Evolutionary conservation across 306 rosid genomes (phyloP), one percentile per base, ranked within the genome.

Genomic region (Boehmeria nivea): DNA sequence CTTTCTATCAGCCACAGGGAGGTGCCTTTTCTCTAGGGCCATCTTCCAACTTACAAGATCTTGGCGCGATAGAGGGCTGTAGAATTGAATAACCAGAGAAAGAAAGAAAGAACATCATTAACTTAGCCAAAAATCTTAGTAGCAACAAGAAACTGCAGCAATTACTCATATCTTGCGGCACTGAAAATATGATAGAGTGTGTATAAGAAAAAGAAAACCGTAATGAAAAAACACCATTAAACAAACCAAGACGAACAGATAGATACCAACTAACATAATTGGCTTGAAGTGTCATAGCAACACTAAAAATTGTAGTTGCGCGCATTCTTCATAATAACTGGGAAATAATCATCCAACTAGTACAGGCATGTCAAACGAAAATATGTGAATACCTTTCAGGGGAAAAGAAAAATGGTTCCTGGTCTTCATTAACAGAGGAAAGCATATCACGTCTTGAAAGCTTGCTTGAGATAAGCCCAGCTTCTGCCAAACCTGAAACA

Each of bases 11-110:
- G 95, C 96, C 64, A 78, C 89, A n/a, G 94, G 99, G 60, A 93
- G 89, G 68, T 72, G 89, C 63, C 84, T 75, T 71, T 81, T 93
- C 71, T 93, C 99, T 17, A 93, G 73, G 71, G 94, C 80, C 95
- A 88, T 81, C 79, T 87, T 93, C 99, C 99, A 93, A 54, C 95
- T 85, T 57, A 93, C 87, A 77, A 93, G 96, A 78, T 93, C 96
- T 61, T 93, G 99, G 40, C 99, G 99, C 53, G 99, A 85, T 48
- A 87, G 71, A 54, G 89, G 84, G 72, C 99, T 93, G 89, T 59
- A 73, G 51, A 52, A 69, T 68, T 61, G 21, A 70, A 73, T 26
- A 60, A 11, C 45, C 61, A 15, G 14, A 15, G 14, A 59, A 54
- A 47, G 27, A 45, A 61, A 49, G 17, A 44, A 62, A 43, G 42